These are phyloP conservation scores for Diospyros lotus DNA, from an alignment of 148 eudicot genomes.

Conservation along the genomic window DNA sequence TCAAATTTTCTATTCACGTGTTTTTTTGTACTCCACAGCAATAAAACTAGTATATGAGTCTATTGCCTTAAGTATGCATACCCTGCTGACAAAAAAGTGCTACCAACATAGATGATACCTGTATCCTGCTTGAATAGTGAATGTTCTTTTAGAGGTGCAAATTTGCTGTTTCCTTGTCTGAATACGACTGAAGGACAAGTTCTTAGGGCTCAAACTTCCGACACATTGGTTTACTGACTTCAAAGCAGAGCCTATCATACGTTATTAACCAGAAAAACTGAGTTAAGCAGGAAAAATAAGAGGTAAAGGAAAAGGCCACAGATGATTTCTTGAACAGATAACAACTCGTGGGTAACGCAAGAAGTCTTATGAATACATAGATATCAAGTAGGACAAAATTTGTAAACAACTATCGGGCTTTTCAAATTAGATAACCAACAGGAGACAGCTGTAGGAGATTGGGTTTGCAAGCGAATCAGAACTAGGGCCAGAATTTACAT, in stretches of 20 bases:
- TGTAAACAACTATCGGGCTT: background rate
- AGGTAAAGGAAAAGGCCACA: no score
- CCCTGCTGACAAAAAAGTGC: background rate
- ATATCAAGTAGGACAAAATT: background rate
- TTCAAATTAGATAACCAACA: background rate
- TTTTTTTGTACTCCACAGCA: background rate
- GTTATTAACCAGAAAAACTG: slow-evolving; percentile 10
- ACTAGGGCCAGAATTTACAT: no score
- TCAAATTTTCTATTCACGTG: background rate
- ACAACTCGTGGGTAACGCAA: background rate
- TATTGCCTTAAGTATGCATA: background rate
- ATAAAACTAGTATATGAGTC: background rate
- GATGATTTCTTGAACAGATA: no score
- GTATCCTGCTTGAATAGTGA: slow-evolving; percentile 59
- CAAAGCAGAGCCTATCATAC: slow-evolving; percentile 33
- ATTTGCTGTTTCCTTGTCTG: slow-evolving; percentile 23
- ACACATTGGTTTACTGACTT: slow-evolving; percentile 36
- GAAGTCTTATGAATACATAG: background rate
- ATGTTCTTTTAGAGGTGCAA: slow-evolving; percentile 29
- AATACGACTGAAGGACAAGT: slow-evolving; percentile 33
- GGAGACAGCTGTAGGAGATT: background rate
- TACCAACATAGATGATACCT: slow-evolving; percentile 40
- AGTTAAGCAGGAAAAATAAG: background rate
- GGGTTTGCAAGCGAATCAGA: no score
- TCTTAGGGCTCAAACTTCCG: slow-evolving; percentile 40